Evolutionary conservation across 148 eudicot species (phyloP), one percentile per base, ranked within the genome.

Genomic region (Rhododendron williamsianum): DNA sequence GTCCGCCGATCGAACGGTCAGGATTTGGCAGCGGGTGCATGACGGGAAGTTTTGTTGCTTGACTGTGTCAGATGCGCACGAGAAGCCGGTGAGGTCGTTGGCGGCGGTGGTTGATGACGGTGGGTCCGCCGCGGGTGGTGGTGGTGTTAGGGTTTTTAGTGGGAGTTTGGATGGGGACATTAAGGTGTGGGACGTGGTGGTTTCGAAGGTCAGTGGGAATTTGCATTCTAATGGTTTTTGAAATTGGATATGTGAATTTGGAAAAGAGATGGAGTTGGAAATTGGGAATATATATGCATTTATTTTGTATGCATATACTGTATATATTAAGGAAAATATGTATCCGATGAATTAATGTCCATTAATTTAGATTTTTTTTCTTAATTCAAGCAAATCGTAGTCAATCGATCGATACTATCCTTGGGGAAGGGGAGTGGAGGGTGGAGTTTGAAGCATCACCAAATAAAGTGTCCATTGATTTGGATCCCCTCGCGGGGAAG

Each of bases 1-100:
- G 15, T 93, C 96, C 0, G 95, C 93, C 0, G 98, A 95, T 91
- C 91, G 92, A 83, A 95, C 98, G 85, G 93, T 95, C 18, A 92
- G 96, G 91, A 89, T 95, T 48, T 95, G 98, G 98, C 89, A 85
- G 21, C 85, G 91, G 6, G 90, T 90, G 23, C 2, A 51, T 41
- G 93, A 90, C 0, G 93, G 93, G 0, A 87, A 78, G 81, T 92
- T 71, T 51, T 84, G 88, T n/a, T 95, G 96, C 82, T 86, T 93
- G 88, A 84, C 80, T 1, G 91, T 92, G 8, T 81, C 91, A 83
- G 90, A 77, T 4, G 98, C 92, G 11, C 95, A 95, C 45, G 81
- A 45, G 9, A 92, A 87, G 74, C 94, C 96, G 36, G 96, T 93
- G 23, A 91, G 89, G 87, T 92, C 93, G 4, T 78, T 93, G 84